Evolutionary conservation across 129 eudicot genomes (phyloP).

Genomic region (Centaurea solstitialis): DNA sequence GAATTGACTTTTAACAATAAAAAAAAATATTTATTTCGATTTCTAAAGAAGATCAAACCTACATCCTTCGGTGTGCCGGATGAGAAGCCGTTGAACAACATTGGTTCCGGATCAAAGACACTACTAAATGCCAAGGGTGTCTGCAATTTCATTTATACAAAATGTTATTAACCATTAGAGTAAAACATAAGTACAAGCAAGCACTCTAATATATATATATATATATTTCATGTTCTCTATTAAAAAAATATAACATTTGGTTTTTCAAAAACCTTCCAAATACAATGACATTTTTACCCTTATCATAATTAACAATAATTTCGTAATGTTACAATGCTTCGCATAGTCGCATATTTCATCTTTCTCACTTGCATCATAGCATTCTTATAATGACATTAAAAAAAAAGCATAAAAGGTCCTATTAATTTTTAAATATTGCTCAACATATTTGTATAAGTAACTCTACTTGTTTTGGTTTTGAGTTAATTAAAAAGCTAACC

Average conservation of each 20-base stretch:
- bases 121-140: constrained; percentile 56
- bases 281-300: not conserved
- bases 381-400: not conserved
- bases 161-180: not conserved
- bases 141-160: constrained; percentile 35
- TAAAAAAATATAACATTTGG: not conserved
- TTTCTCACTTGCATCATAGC: not conserved
- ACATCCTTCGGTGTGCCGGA: constrained; percentile 68
- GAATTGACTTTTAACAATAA: not conserved
- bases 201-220: not conserved
- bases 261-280: not conserved
- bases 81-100: constrained; percentile 45
- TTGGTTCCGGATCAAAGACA: constrained; percentile 60
- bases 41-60: constrained; percentile 34
- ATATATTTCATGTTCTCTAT: not conserved
- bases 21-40: not conserved
- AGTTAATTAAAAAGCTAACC: constrained; percentile 30
- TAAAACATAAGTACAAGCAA: not conserved
- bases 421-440: not conserved
- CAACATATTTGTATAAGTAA: not conserved
- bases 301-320: not conserved
- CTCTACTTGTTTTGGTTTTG: not conserved
- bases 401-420: not conserved
- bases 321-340: not conserved
- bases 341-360: too few relatives aligned